Percentiles rank a stretch among this genome's conserved stretches.
Evolutionary conservation across 345 rosid genomes (phyloP).

Genomic region (Corchorus capsularis): DNA sequence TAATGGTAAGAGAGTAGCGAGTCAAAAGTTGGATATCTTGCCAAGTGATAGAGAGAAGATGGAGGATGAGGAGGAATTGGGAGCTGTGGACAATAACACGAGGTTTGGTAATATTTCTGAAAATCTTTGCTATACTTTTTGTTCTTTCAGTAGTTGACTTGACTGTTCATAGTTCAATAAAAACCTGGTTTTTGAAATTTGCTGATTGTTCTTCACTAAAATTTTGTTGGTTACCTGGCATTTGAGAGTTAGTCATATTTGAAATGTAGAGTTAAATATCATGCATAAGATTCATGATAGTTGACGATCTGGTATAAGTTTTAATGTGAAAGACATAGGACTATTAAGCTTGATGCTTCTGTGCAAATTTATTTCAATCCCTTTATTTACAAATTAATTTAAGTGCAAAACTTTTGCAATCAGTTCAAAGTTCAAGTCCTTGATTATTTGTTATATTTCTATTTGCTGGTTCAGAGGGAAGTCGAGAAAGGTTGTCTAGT

Average conservation of each 20-base stretch:
- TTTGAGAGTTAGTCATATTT: neutral
- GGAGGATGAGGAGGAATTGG: slow-evolving; percentile 27
- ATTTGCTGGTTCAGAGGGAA: slow-evolving; percentile 49
- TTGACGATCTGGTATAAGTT: neutral
- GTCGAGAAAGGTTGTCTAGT: slow-evolving; percentile 26
- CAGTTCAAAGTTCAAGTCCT: neutral
- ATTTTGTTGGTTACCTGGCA: neutral
- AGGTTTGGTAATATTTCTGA: slow-evolving; percentile 43
- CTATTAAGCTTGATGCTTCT: neutral
- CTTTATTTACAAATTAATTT: neutral
- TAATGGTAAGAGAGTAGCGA: slow-evolving; percentile 12
- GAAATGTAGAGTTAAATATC: neutral
- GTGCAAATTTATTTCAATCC: neutral
- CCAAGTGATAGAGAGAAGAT: slow-evolving; percentile 16
- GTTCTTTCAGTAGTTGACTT: neutral
- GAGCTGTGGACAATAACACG: slow-evolving; percentile 23
- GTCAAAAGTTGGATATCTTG: slow-evolving; percentile 12
- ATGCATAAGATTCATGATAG: neutral
- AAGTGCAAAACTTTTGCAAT: neutral
- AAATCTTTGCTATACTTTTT: neutral
- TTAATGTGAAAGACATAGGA: neutral
- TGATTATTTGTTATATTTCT: slow-evolving; percentile 26
- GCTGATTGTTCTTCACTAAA: neutral
- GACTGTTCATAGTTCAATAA: neutral
- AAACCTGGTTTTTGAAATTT: neutral